A percentile compares a stretch with the other conserved stretches of the same genome.
Evolutionary conservation across 2,329 filamentous ascomycete genomes (phyloP).

Genomic region (Fusarium veterinarium): DNA sequence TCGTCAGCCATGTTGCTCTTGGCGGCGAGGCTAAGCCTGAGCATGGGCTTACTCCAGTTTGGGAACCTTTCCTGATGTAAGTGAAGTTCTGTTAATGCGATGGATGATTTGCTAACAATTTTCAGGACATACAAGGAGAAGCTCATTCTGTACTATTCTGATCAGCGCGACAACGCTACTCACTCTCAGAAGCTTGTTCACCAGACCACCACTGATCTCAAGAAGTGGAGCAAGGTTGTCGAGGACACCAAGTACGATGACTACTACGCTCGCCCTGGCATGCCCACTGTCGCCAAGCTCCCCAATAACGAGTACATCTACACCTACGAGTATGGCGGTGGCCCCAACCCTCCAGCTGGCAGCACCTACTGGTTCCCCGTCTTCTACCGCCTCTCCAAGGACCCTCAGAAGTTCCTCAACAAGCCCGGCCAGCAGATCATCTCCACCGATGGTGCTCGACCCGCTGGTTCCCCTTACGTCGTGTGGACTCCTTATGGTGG

Average conservation of each 20-base stretch:
- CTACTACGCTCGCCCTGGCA: slow-evolving; percentile 74
- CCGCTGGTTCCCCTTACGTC: slow-evolving; percentile 57
- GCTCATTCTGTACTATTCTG: slow-evolving; percentile 76
- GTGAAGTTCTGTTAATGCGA: background rate
- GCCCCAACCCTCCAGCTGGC: slow-evolving; percentile 44
- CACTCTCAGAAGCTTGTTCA: slow-evolving; percentile 78
- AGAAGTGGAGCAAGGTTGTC: slow-evolving; percentile 68
- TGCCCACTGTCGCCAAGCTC: slow-evolving; percentile 72
- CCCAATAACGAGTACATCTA: slow-evolving; percentile 66
- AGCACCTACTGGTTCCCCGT: slow-evolving; percentile 55
- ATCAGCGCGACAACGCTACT: slow-evolving; percentile 69
- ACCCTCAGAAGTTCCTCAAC: slow-evolving; percentile 53
- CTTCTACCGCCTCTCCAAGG: slow-evolving; percentile 57
- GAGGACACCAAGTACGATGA: slow-evolving; percentile 70
- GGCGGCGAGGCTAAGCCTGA: slow-evolving; percentile 71
- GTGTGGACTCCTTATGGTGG: slow-evolving; percentile 58
- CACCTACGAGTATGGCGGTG: slow-evolving; percentile 71
- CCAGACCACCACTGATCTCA: slow-evolving; percentile 69
- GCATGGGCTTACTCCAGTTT: slow-evolving; percentile 75
- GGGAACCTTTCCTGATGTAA: slow-evolving; percentile 75
- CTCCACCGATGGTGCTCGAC: slow-evolving; percentile 48
- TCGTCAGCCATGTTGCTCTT: slow-evolving; percentile 72
- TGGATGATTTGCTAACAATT: background rate
- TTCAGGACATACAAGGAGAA: slow-evolving; percentile 64
- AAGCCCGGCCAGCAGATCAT: slow-evolving; percentile 49